Evolutionary conservation across 305 asterid species (phyloP).

Genomic region (Fraxinus floribunda): DNA sequence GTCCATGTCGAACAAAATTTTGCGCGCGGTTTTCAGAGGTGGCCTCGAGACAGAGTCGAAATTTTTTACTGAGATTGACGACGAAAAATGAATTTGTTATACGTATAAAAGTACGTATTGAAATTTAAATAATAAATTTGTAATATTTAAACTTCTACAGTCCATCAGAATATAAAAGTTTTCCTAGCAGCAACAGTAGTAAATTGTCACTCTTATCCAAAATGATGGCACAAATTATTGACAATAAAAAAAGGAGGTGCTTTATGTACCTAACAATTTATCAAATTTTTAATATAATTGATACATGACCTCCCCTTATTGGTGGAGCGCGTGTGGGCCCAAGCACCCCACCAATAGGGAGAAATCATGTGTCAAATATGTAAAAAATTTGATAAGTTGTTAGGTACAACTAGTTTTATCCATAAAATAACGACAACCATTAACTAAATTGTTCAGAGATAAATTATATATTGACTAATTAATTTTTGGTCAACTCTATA

Average conservation of each 20-base stretch:
- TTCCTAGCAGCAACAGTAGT: background rate
- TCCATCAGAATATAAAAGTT: background rate
- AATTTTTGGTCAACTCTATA: background rate
- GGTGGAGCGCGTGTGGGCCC: too few relatives aligned
- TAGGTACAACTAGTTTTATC: too few relatives aligned
- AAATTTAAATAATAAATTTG: background rate
- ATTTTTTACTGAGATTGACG: background rate
- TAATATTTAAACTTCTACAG: background rate
- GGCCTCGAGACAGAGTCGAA: background rate
- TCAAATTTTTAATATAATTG: too few relatives aligned
- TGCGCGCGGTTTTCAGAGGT: background rate
- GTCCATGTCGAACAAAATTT: background rate
- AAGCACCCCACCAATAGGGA: too few relatives aligned
- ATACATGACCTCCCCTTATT: too few relatives aligned
- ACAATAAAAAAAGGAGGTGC: background rate
- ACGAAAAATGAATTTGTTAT: background rate
- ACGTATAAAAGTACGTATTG: background rate
- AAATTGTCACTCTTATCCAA: constrained; percentile 23
- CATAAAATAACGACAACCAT: background rate
- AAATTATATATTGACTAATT: background rate
- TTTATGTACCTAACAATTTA: too few relatives aligned
- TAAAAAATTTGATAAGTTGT: too few relatives aligned
- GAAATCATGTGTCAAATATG: too few relatives aligned
- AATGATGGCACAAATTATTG: constrained; percentile 47
- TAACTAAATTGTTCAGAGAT: background rate